phyloP scores from a whole-genome alignment of 495 filamentous ascomycete genomes.

The Tuber aestivum region DNA sequence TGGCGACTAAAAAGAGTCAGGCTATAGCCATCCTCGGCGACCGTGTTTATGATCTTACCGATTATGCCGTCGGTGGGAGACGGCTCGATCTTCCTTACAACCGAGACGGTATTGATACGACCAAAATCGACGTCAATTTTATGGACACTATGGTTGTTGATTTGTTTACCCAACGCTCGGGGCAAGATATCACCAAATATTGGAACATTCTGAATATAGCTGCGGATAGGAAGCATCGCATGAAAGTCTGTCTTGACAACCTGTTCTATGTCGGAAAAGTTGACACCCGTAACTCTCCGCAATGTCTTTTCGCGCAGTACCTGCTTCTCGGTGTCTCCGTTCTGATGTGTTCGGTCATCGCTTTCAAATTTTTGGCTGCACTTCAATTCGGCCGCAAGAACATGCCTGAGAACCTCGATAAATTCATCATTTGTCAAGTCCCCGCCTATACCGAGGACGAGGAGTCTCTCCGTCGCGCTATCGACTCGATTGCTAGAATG shows the following conservation, averaged over 20 bases:
- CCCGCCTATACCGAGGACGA: conserved; percentile 98
- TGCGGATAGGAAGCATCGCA: conserved; percentile 52
- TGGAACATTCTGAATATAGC: conserved; percentile 65
- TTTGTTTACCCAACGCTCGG: conserved; percentile 70
- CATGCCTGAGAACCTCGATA: conserved; percentile 89
- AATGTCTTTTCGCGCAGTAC: conserved; percentile 84
- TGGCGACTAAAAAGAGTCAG: conserved; percentile 58
- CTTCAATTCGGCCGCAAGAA: conserved; percentile 90
- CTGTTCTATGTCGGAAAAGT: conserved; percentile 91
- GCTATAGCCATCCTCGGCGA: conserved; percentile 72
- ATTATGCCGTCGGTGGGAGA: conserved; percentile 74
- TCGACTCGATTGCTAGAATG: conserved; percentile 95
- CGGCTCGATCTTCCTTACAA: conserved; percentile 53
- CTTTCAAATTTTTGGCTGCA: conserved; percentile 94
- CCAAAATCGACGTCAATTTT: conserved; percentile 62
- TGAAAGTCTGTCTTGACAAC: conserved; percentile 85
- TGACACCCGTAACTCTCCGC: conserved; percentile 81
- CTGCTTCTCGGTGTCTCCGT: conserved; percentile 85
- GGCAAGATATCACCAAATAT: conserved; percentile 73
- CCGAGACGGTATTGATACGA: conserved; percentile 39
- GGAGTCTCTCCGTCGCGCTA: conserved; percentile 89
- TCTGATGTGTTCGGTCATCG: conserved; percentile 71
- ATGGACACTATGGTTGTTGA: conserved; percentile 70
- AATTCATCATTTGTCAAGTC: conserved; percentile 96
- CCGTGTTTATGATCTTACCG: conserved; percentile 84